Evolutionary conservation across 108 stramenopile genomes (phyloP).

Genomic region (Nitzschia sp.): DNA sequence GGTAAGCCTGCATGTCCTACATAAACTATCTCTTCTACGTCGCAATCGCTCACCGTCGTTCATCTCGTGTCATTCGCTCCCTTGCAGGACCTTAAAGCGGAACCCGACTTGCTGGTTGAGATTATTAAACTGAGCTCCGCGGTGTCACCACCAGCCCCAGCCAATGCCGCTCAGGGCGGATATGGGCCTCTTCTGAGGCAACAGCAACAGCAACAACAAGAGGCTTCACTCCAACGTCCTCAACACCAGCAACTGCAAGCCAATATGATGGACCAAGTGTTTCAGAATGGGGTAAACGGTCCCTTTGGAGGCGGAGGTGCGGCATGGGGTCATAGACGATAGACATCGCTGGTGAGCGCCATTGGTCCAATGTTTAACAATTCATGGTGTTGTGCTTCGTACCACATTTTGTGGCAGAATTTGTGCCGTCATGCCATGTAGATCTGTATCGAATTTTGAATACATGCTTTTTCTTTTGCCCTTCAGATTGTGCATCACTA

Average conservation of each 20-base stretch:
- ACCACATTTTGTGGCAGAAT: no score
- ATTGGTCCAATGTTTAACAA: no score
- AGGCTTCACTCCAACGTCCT: not conserved
- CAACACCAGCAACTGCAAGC: not conserved
- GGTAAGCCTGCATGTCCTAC: not conserved
- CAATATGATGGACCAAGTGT: conserved; percentile 7
- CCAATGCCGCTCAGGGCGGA: not conserved
- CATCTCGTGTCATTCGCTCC: not conserved
- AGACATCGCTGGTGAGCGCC: no score
- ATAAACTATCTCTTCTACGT: no score
- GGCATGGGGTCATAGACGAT: conserved; percentile 12
- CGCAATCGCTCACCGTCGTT: no score
- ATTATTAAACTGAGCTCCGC: conserved; percentile 70
- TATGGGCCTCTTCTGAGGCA: not conserved
- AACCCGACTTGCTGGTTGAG: conserved; percentile 92
- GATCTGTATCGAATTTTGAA: no score
- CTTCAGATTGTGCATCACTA: no score
- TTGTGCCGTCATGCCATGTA: no score
- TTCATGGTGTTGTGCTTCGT: no score
- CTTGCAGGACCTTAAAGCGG: conserved; percentile 74
- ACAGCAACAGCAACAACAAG: not conserved
- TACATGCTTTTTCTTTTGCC: no score
- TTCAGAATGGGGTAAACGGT: not conserved
- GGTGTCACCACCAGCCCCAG: not conserved
- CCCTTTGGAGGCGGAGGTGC: conserved; percentile 18